phyloP scores from a whole-genome alignment of 2,329 filamentous ascomycete species.

The Colletotrichum sansevieriae region DNA sequence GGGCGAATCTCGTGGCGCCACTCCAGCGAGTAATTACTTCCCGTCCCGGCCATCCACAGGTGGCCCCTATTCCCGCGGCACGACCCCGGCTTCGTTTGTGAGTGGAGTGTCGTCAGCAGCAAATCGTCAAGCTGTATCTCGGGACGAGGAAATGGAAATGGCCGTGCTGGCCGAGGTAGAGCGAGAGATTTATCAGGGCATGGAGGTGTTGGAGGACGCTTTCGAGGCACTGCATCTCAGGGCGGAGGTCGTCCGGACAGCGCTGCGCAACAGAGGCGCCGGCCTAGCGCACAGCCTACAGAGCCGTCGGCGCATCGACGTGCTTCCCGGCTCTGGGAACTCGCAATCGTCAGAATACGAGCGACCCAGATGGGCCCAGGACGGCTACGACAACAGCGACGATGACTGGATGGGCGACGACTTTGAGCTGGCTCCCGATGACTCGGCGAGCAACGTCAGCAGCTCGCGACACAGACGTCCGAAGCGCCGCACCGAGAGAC shows the following conservation, averaged over 20 bases:
- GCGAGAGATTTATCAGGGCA: conserved; percentile 90
- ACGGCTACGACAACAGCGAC: conserved; percentile 65
- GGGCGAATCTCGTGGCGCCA: conserved; percentile 63
- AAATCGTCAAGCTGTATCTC: conserved; percentile 75
- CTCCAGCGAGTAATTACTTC: conserved; percentile 64
- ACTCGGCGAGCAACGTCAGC: conserved; percentile 84
- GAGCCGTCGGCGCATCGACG: conserved; percentile 69
- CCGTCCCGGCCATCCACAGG: conserved; percentile 49
- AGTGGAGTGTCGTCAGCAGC: conserved; percentile 65
- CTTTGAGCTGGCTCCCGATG: conserved; percentile 78
- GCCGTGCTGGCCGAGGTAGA: conserved; percentile 91
- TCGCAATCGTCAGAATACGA: conserved; percentile 61
- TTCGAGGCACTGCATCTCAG: conserved; percentile 91
- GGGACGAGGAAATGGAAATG: conserved; percentile 95
- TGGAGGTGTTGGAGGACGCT: conserved; percentile 94
- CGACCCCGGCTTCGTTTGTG: conserved; percentile 71
- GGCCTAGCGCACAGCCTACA: conserved; percentile 77
- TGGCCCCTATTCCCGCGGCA: conserved; percentile 66
- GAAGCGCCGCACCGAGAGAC: conserved; percentile 76
- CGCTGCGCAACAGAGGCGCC: conserved; percentile 84
- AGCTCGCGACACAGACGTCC: conserved; percentile 76
- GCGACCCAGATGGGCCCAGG: conserved; percentile 60
- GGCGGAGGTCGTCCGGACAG: conserved; percentile 83
- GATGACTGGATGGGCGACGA: conserved; percentile 70
- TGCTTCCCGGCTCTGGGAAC: conserved; percentile 64